Base-by-base conservation (phyloP, 1,284 basidiomycete species). In the Sanghuangporus baumii region DNA sequence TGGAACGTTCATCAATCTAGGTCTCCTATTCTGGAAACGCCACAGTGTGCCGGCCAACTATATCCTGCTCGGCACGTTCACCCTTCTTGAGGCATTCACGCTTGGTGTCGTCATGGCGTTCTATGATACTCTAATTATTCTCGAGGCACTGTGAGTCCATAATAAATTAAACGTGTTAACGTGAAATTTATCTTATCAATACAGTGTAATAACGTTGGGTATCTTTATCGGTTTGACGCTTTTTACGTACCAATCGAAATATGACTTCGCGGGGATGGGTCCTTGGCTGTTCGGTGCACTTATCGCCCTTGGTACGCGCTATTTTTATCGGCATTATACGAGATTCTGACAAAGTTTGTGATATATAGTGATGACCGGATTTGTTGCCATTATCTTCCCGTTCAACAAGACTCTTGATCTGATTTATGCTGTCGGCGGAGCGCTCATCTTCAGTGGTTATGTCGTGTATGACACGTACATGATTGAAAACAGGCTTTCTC, bases 191-290 rank as follows among this genome's bases (percentile, higher is more conserved):
- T 70, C 31, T 67, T 65, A 36, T 37, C 60, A 37, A 58, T 60
- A 1, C 65, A 90, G 88, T 62, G 71, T 94, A 54, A 92, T 96
- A 69, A 96, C 94, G 0, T 77, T 89, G 14, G 93, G 93, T 38
- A 86, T 94, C 52, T 96, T 96, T 82, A 73, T 92, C 52, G 94
- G 93, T 2, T 76, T 96, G 64, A 93, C 91, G 0, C 73, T 95
- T 59, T 96, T 94, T 76, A 96, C 93, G 0, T 78, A 91, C 68
- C 91, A 93, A 72, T 89, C 88, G 60, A 92, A 92, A 86, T 94
- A 92, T 75, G 92, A 96, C 74, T 94, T 96, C 74, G 86, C 85
- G 41, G 88, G 89, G 57, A 82, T 95, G 78, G 92, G 86, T 0
- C 87, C 92, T 1, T 95, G 87, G 84, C 77, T 96, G 20, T 94